These are phyloP conservation scores for Leccinum incarnatum DNA, from an alignment of 768 basidiomycete genomes.

Conservation along the genomic window DNA sequence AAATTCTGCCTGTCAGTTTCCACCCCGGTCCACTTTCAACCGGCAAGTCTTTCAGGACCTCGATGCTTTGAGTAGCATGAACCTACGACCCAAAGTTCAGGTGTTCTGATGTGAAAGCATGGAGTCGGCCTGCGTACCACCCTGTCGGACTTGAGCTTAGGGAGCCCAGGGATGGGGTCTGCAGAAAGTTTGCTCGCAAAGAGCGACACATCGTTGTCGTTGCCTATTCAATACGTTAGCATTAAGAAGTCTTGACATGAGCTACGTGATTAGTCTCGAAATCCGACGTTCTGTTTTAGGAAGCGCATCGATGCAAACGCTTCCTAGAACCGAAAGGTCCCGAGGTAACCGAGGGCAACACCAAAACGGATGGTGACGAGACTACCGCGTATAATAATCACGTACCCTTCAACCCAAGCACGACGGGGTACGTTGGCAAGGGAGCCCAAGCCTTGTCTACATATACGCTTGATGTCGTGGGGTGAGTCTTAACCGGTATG, in stretches of 20 bases:
- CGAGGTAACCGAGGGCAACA: no score
- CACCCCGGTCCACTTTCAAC: constrained; percentile 75
- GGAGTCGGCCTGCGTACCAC: constrained; percentile 44
- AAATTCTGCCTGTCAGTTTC: constrained; percentile 64
- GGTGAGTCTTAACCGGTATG: not conserved
- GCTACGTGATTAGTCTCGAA: no score
- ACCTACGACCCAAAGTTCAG: constrained; percentile 42
- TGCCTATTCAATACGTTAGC: constrained; percentile 34
- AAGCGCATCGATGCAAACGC: no score
- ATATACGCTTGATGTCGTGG: not conserved
- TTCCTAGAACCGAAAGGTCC: no score
- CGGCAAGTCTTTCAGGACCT: constrained; percentile 77
- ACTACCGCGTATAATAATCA: not conserved
- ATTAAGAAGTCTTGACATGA: not conserved
- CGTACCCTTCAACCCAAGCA: constrained; percentile 66
- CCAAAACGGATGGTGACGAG: no score
- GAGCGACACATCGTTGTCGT: constrained; percentile 62
- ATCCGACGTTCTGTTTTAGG: no score
- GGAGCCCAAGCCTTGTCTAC: constrained; percentile 68
- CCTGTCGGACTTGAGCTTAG: constrained; percentile 65
- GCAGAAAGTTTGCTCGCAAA: constrained; percentile 51
- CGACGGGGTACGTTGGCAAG: constrained; percentile 84
- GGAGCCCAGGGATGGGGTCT: constrained; percentile 59
- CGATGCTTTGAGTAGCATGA: constrained; percentile 76
- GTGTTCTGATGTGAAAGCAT: not conserved